A percentile compares a stretch with the other conserved stretches of the same genome.
Conservation (phyloP, 2,329 filamentous ascomycete genomes). For the Cladosporium cucumerinum region DNA sequence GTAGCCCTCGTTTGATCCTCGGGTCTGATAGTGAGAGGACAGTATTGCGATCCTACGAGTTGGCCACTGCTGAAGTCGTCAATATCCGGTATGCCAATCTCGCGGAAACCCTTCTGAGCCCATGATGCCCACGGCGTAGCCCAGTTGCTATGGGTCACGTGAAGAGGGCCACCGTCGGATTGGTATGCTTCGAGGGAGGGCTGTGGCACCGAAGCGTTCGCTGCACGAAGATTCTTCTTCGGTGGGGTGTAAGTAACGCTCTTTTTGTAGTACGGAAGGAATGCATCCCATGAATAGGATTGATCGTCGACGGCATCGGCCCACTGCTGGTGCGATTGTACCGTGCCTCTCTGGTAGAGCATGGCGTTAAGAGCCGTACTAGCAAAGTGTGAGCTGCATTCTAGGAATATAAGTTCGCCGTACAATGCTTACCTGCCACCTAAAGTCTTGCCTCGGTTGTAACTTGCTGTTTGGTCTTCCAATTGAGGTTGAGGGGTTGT, state of each 20-base stretch:
- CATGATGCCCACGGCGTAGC: constrained; percentile 31
- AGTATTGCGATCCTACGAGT: constrained; percentile 21
- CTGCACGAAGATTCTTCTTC: constrained; percentile 21
- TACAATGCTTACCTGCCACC: constrained; percentile 22
- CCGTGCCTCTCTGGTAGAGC: constrained; percentile 31
- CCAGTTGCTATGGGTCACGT: constrained; percentile 32
- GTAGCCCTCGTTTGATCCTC: neutral
- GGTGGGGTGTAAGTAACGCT: constrained; percentile 23
- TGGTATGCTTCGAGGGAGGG: constrained; percentile 19
- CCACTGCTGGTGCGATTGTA: constrained; percentile 34
- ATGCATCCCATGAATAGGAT: constrained; percentile 28
- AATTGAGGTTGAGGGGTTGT: constrained; percentile 27
- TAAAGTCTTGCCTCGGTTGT: constrained; percentile 31
- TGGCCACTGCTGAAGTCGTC: constrained; percentile 30
- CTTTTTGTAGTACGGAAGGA: constrained; percentile 26
- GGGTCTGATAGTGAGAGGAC: constrained; percentile 12
- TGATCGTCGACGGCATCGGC: constrained; percentile 37
- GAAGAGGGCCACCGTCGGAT: constrained; percentile 24
- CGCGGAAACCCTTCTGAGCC: constrained; percentile 24
- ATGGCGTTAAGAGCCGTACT: constrained; percentile 28
- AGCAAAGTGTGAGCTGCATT: neutral
- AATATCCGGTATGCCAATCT: constrained; percentile 29
- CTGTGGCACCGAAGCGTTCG: constrained; percentile 28
- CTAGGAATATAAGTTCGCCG: neutral
- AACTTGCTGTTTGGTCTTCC: constrained; percentile 21